A percentile compares a stretch with the other conserved stretches of the same genome.
These are phyloP conservation scores for Botryotinia convoluta DNA, from an alignment of 2,329 filamentous ascomycete genomes.

Conservation along the genomic window DNA sequence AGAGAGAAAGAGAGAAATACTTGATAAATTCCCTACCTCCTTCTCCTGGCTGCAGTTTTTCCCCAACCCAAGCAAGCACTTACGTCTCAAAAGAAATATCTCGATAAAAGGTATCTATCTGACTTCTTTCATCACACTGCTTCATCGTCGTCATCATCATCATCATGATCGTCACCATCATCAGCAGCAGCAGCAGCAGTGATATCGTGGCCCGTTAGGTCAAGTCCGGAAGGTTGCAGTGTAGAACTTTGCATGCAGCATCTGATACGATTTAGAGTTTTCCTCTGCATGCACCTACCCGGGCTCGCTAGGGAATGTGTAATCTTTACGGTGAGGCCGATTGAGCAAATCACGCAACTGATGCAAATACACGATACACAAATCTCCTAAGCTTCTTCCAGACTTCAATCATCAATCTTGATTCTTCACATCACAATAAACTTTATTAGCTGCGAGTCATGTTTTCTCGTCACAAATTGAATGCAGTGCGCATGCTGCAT, in stretches of 20 bases:
- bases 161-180: neutral
- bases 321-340: neutral
- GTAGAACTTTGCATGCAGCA: neutral
- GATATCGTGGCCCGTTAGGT: neutral
- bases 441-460: constrained; percentile 4
- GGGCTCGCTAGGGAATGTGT: neutral
- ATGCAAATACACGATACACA: constrained; percentile 3
- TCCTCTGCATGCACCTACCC: constrained; percentile 9
- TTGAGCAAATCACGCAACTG: neutral
- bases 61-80: neutral
- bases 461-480: neutral
- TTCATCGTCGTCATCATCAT: neutral
- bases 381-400: neutral
- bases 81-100: neutral
- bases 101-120: neutral
- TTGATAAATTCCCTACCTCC: neutral
- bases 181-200: neutral
- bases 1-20: neutral
- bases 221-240: neutral
- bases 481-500: neutral
- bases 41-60: neutral
- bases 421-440: neutral
- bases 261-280: constrained; percentile 2
- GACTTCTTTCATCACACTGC: neutral
- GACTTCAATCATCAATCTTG: neutral